These are phyloP conservation scores for Neurospora hispaniola DNA, from an alignment of 495 filamentous ascomycete genomes.

Conservation along the genomic window DNA sequence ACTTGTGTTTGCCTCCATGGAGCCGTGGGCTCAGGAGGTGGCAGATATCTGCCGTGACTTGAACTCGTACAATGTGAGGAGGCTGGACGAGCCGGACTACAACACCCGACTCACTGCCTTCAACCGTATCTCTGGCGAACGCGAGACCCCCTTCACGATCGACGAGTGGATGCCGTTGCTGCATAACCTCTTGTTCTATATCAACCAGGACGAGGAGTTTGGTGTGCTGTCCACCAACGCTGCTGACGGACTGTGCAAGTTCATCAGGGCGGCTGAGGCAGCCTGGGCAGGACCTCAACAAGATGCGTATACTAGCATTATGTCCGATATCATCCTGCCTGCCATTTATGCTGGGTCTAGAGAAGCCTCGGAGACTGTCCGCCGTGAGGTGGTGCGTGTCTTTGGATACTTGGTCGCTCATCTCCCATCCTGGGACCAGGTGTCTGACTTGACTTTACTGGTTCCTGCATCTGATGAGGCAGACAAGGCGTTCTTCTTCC, in stretches of 20 bases:
- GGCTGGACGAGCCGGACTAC: constrained; percentile 78
- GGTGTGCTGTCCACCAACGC: constrained; percentile 72
- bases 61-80: constrained; percentile 59
- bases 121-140: constrained; percentile 52
- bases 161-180: constrained; percentile 85
- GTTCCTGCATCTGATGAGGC: constrained; percentile 59
- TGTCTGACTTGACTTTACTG: constrained; percentile 65
- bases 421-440: constrained; percentile 54
- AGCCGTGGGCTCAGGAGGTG: constrained; percentile 48
- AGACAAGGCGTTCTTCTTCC: constrained; percentile 87
- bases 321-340: constrained; percentile 57
- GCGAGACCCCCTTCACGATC: constrained; percentile 43
- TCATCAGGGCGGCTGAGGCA: constrained; percentile 48
- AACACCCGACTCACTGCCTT: constrained; percentile 71
- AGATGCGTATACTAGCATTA: constrained; percentile 33
- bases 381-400: constrained; percentile 66
- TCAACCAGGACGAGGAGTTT: constrained; percentile 79
- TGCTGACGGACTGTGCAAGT: constrained; percentile 68
- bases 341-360: constrained; percentile 62
- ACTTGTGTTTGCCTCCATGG: constrained; percentile 51
- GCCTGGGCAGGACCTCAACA: constrained; percentile 25
- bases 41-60: constrained; percentile 66
- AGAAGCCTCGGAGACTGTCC: constrained; percentile 71
- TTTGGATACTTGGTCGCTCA: constrained; percentile 66
- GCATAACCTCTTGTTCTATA: constrained; percentile 81